phyloP scores from a whole-genome alignment of 2,329 filamentous ascomycete species.

The Penicillium oxalicum region DNA sequence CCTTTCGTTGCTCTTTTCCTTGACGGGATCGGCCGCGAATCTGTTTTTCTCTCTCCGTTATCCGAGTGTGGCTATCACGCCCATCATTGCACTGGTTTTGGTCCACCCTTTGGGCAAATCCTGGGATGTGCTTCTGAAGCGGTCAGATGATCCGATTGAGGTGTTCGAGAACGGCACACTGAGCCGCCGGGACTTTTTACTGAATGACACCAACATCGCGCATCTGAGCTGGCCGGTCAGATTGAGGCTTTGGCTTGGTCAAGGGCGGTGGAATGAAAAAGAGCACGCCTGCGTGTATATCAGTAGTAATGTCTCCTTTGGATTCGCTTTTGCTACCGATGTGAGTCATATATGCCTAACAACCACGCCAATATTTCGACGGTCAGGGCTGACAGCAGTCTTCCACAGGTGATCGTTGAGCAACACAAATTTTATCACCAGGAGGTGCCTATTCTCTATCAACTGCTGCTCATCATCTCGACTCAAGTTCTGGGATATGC shows the following conservation, averaged over 20 bases:
- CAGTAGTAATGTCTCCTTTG: constrained; percentile 83
- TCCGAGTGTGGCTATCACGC: constrained; percentile 82
- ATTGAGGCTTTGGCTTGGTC: constrained; percentile 67
- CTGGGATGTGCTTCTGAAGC: constrained; percentile 69
- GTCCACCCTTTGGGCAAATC: constrained; percentile 76
- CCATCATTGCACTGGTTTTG: constrained; percentile 62
- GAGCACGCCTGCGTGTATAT: constrained; percentile 86
- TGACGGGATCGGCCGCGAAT: constrained; percentile 58
- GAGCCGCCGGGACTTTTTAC: constrained; percentile 38
- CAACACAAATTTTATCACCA: constrained; percentile 87
- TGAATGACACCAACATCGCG: constrained; percentile 11
- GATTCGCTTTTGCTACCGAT: constrained; percentile 83
- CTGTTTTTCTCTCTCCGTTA: constrained; percentile 86
- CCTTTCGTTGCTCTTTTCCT: constrained; percentile 70
- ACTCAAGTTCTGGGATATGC: constrained; percentile 83
- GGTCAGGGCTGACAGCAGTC: background rate
- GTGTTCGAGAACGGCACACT: constrained; percentile 55
- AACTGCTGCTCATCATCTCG: constrained; percentile 75
- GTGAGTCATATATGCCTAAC: constrained; percentile 29
- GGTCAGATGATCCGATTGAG: constrained; percentile 49
- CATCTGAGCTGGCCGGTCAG: constrained; percentile 30
- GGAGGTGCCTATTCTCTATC: constrained; percentile 67
- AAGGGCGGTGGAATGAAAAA: constrained; percentile 81
- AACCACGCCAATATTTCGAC: background rate
- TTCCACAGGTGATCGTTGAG: constrained; percentile 65